These are phyloP conservation scores for Alternaria ventricosa DNA, from an alignment of 2,329 filamentous ascomycete species.

Conservation along the genomic window DNA sequence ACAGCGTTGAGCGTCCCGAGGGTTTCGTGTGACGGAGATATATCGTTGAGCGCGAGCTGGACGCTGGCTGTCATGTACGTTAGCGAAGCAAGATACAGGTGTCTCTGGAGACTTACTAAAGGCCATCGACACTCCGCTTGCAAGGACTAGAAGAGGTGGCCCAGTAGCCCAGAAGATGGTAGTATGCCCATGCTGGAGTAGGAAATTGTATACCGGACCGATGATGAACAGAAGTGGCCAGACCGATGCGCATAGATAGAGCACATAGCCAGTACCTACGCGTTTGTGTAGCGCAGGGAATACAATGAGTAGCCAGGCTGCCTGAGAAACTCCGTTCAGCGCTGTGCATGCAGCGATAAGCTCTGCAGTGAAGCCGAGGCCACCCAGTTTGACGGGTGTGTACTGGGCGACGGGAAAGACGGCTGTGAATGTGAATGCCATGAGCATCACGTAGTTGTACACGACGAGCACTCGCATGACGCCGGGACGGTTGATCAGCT, in stretches of 20 bases:
- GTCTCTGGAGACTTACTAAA: slow-evolving; percentile 56
- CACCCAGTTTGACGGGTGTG: slow-evolving; percentile 67
- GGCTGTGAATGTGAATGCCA: slow-evolving; percentile 75
- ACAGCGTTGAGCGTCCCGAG: slow-evolving; percentile 76
- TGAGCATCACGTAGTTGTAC: slow-evolving; percentile 70
- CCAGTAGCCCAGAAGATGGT: slow-evolving; percentile 65
- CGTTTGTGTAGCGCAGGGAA: slow-evolving; percentile 73
- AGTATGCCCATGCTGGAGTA: slow-evolving; percentile 58
- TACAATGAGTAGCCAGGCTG: slow-evolving; percentile 71
- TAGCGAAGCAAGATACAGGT: not conserved
- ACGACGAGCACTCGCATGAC: slow-evolving; percentile 70
- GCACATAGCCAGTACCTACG: slow-evolving; percentile 69
- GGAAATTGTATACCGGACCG: slow-evolving; percentile 62
- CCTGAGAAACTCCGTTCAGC: slow-evolving; percentile 69
- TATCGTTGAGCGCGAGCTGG: slow-evolving; percentile 77
- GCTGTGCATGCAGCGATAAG: slow-evolving; percentile 73
- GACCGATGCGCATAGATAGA: slow-evolving; percentile 62
- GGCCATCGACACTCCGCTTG: slow-evolving; percentile 9
- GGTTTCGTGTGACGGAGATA: slow-evolving; percentile 67
- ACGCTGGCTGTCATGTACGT: slow-evolving; percentile 56
- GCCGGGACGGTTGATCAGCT: slow-evolving; percentile 68
- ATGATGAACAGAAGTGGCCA: slow-evolving; percentile 71
- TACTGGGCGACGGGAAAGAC: slow-evolving; percentile 73
- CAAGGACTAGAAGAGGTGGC: slow-evolving; percentile 18
- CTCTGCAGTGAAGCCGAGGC: slow-evolving; percentile 66